Evolutionary conservation across 176 grass and related monocot genomes (phyloP), one percentile per base, ranked within the genome.

Genomic region (Panicum miliaceum): DNA sequence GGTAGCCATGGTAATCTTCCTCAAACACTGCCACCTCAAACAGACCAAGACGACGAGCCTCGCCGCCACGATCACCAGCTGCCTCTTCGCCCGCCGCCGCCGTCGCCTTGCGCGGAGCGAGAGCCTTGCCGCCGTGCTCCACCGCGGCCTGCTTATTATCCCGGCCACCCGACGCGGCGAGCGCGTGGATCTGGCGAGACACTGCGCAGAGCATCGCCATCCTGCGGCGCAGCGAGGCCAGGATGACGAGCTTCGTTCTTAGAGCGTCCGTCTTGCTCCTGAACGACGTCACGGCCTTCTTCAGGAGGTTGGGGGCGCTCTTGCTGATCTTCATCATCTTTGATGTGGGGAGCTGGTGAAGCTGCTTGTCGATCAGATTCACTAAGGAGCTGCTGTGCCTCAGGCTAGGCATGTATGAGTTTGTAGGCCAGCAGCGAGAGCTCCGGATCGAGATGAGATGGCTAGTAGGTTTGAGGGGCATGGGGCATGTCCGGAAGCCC

Each of bases 301-400:
- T 99, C 65, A 96, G 40, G 38, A 99, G 86, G 60, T 60, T 81
- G 0, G 89, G 85, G 48, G 81, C 88, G 36, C 71, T 73, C 81
- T 93, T 95, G 75, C 89, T 48, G 41, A 85, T 85, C 89, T 85
- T 96, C 80, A 90, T 57, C 80, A 87, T 73, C 64, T 92, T 89
- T 0, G 61, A 63, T 42, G 43, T 25, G 26, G 25, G 37, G 62
- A 67, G 32, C 1, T 45, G 16, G 13, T 27, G 53, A 67, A n/a
- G 41, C 26, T 84, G 29, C 27, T 51, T 74, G 18, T 68, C 63
- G 38, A 71, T 20, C 3, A 75, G 54, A 41, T 22, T n/a, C 41
- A 68, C 18, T 35, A 56, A 37, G 60, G 47, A 16, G 8, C 0
- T 76, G 68, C 12, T 62, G 19, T 87, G 53, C 16, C 36, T 74